These are phyloP conservation scores for Rhododendron williamsianum DNA, from an alignment of 148 eudicot species.

Conservation along the genomic window DNA sequence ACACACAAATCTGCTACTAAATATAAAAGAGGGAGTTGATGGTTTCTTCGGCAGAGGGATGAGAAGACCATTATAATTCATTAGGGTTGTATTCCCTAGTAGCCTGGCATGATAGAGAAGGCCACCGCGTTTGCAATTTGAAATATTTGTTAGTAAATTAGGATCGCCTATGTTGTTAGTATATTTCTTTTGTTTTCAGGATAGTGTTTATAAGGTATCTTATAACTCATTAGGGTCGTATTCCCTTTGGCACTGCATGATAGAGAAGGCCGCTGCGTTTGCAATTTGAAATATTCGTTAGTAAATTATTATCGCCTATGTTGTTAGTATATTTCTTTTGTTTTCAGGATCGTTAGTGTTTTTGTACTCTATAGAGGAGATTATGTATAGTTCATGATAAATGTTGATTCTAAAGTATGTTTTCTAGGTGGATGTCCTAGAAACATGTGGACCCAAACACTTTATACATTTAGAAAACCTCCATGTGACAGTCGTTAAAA, in stretches of 20 bases:
- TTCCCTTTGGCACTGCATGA: neutral
- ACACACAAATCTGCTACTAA: neutral
- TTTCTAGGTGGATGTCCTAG: neutral
- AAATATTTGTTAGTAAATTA: neutral
- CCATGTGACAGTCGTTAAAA: neutral
- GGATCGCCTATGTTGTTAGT: neutral
- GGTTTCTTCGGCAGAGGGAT: neutral
- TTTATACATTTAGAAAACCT: neutral
- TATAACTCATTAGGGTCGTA: neutral
- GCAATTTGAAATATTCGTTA: neutral
- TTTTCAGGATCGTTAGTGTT: neutral
- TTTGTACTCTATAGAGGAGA: neutral
- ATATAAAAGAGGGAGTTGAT: neutral
- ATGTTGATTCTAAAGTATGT: neutral
- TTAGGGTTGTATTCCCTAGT: neutral
- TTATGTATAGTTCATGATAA: neutral
- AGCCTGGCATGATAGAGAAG: neutral
- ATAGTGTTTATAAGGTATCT: neutral
- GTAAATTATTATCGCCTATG: neutral
- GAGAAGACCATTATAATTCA: neutral
- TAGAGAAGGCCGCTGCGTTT: neutral
- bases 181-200: neutral
- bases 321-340: neutral
- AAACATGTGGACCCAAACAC: neutral
- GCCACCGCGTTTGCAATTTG: neutral